These are phyloP conservation scores for Wolfiporia cocos DNA, from an alignment of 1,284 basidiomycete genomes.

Conservation along the genomic window DNA sequence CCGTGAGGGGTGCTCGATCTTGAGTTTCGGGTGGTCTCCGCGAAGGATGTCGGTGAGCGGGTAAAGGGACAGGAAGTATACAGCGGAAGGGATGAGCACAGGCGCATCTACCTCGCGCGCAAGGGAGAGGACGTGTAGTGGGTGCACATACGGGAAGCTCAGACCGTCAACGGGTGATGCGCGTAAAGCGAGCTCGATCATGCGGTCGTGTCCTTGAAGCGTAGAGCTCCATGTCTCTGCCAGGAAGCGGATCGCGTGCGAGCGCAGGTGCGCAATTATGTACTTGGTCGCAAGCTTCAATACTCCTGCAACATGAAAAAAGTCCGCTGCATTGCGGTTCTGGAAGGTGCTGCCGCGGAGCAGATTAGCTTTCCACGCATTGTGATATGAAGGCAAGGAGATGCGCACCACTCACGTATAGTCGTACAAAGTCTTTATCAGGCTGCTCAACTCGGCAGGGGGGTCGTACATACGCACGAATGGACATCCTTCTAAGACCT, in stretches of 20 bases:
- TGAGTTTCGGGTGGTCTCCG: constrained; percentile 49
- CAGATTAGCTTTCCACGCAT: neutral
- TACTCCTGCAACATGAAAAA: constrained; percentile 47
- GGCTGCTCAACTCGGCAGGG: constrained; percentile 43
- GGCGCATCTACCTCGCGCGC: constrained; percentile 45
- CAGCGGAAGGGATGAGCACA: constrained; percentile 42
- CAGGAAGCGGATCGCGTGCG: constrained; percentile 42
- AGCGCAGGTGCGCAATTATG: constrained; percentile 42
- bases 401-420: constrained; percentile 37
- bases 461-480: constrained; percentile 49
- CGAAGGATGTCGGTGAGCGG: constrained; percentile 41
- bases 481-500: constrained; percentile 40
- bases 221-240: constrained; percentile 47
- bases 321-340: constrained; percentile 39
- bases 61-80: constrained; percentile 58
- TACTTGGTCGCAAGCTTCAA: constrained; percentile 56
- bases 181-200: constrained; percentile 44
- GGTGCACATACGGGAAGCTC: constrained; percentile 54
- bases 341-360: constrained; percentile 27
- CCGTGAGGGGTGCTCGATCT: constrained; percentile 41
- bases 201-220: constrained; percentile 48
- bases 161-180: constrained; percentile 36
- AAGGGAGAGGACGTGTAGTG: constrained; percentile 53
- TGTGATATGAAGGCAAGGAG: too few species aligned
- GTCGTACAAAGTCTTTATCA: constrained; percentile 53